Percentiles rank a stretch among this genome's conserved stretches.
These are phyloP conservation scores for Zygnema circumcarinatum DNA, from an alignment of 139 green algal genomes.

Conservation along the genomic window DNA sequence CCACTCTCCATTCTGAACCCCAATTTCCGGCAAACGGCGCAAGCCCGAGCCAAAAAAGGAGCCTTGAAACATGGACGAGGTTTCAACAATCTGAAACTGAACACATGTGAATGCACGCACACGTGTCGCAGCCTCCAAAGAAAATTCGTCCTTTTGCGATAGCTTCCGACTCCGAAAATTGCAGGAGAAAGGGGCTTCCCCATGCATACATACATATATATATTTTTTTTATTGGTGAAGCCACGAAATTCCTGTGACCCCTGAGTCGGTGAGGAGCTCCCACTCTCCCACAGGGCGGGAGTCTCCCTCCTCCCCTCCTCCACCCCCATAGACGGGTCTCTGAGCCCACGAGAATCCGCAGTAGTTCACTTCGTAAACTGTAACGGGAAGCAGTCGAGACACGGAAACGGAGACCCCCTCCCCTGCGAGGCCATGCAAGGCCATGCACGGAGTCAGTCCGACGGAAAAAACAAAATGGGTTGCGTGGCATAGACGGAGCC, in stretches of 20 bases:
- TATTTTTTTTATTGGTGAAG: no score
- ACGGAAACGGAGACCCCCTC: slow-evolving; percentile 42
- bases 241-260: neutral
- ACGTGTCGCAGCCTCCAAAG: no score
- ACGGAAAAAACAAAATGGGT: no score
- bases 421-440: slow-evolving; percentile 7
- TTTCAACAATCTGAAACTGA: no score
- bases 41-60: neutral
- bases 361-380: slow-evolving; percentile 43
- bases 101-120: no score
- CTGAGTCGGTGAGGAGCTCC: slow-evolving; percentile 16
- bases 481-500: neutral
- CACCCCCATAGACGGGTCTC: slow-evolving; percentile 5
- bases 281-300: neutral
- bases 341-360: slow-evolving; percentile 35
- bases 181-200: no score
- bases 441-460: no score
- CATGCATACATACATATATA: no score
- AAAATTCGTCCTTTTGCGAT: no score
- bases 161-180: no score
- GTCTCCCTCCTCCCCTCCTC: neutral
- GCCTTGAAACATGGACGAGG: no score
- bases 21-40: neutral
- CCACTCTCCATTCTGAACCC: neutral
- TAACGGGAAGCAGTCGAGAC: slow-evolving; percentile 38